Evolutionary conservation across 2,329 filamentous ascomycete genomes (phyloP).

Genomic region (Aspergillus sp.): DNA sequence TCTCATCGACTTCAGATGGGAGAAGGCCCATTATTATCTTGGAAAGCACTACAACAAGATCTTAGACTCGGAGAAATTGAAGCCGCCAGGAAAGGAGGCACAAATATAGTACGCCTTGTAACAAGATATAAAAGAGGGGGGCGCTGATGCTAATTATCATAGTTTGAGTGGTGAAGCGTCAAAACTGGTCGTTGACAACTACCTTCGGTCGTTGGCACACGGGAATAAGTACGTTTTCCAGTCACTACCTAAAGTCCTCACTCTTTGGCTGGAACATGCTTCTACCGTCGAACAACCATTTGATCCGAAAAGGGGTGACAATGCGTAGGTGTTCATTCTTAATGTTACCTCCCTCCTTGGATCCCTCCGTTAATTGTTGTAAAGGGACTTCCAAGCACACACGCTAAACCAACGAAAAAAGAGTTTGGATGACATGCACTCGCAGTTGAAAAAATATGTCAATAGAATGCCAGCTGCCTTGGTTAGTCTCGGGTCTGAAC

Average conservation of each 20-base stretch:
- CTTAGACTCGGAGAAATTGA: slow-evolving; percentile 79
- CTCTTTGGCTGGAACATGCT: slow-evolving; percentile 90
- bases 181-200: slow-evolving; percentile 90
- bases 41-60: slow-evolving; percentile 97
- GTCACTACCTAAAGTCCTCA: slow-evolving; percentile 85
- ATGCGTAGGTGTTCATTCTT: slow-evolving; percentile 34
- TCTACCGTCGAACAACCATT: slow-evolving; percentile 66
- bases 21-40: slow-evolving; percentile 96
- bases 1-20: slow-evolving; percentile 62
- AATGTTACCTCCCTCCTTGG: not conserved
- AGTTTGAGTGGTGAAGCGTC: slow-evolving; percentile 76
- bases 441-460: slow-evolving; percentile 77
- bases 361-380: not conserved
- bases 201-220: slow-evolving; percentile 78
- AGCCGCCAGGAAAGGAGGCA: slow-evolving; percentile 74
- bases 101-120: slow-evolving; percentile 58
- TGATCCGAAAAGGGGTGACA: slow-evolving; percentile 51
- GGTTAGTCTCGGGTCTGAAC: slow-evolving; percentile 26
- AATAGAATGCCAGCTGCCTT: slow-evolving; percentile 48
- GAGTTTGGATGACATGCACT: slow-evolving; percentile 68
- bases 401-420: slow-evolving; percentile 56
- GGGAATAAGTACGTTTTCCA: slow-evolving; percentile 97
- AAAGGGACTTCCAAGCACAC: slow-evolving; percentile 48
- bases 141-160: slow-evolving; percentile 26
- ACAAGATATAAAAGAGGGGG: not conserved